Percentiles rank a stretch among this genome's conserved stretches.
These are phyloP conservation scores for Hibiscus tridactylites DNA, from an alignment of 345 rosid genomes.

Conservation along the genomic window DNA sequence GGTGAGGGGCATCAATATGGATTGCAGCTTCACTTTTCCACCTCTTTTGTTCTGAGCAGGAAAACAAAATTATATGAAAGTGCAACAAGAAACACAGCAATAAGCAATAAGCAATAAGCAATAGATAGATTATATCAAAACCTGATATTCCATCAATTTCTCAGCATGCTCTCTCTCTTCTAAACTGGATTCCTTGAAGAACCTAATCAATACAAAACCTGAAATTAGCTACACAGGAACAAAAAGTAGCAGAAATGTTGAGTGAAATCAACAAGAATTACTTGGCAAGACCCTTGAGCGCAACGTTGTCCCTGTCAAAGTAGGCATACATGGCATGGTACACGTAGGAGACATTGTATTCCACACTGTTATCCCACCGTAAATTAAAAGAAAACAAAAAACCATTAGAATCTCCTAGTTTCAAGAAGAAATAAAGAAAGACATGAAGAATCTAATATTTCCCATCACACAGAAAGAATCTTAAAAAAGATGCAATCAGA, in stretches of 20 bases:
- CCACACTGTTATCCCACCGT: constrained; percentile 47
- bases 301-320: constrained; percentile 85
- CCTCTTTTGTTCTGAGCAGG: constrained; percentile 76
- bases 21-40: constrained; percentile 70
- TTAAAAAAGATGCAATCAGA: no score
- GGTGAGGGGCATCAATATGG: constrained; percentile 55
- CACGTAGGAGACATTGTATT: constrained; percentile 78
- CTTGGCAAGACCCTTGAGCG: constrained; percentile 91
- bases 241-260: background rate
- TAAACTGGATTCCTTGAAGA: constrained; percentile 81
- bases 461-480: no score
- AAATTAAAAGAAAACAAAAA: background rate
- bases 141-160: constrained; percentile 89
- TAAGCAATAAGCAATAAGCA: background rate
- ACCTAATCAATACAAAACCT: constrained; percentile 33
- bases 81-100: background rate
- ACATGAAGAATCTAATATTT: no score
- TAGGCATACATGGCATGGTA: constrained; percentile 89
- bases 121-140: constrained; percentile 5
- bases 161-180: constrained; percentile 97
- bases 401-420: no score
- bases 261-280: constrained; percentile 19
- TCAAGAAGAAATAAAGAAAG: no score
- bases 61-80: background rate
- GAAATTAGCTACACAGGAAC: background rate